Base-by-base conservation (phyloP, 2,329 filamentous ascomycete genomes). In the Hymenoscyphus scutula region DNA sequence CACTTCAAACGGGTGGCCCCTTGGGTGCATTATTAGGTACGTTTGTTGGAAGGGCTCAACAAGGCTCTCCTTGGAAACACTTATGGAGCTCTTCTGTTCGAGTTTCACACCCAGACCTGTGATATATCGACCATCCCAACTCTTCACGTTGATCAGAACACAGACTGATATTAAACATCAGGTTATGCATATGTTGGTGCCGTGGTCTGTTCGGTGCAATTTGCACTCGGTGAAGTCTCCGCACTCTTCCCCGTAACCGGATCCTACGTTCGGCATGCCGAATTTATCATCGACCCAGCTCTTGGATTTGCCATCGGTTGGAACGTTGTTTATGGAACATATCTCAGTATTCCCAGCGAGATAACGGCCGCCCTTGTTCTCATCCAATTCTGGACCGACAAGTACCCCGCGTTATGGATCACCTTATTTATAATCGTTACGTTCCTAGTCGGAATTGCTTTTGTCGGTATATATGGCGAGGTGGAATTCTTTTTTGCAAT, bases 361-460 rank as follows among this genome's bases (percentile, higher is more conserved):
- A 86, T 89, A 62, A 82, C 83, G 0, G 86, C 86, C 11, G 83
- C 85, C 19, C 82, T 83, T 53, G 83, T 88, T 1, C 76, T 89
- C 25, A 85, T 89, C 64, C 77, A 85, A 67, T 88, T 82, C 69
- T 89, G 86, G 86, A 82, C 83, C 3, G 82, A 86, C 64, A 77
- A 86, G 65, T 80, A 79, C 68, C 77, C 80, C 1, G 76, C 67
- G 1, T 64, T 77, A 10, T 79, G 75, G 74, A 76, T 78, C 19
- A 73, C 74, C 0, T 62, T 77, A 7, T 77, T 78, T 51, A 75
- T 76, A 3, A 23, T 72, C 3, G 30, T 77, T 6, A 75, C 75
- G 57, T 65, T 78, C 19, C 41, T 72, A 1, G 73, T 76, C 0
- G 73, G 73, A 1, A 69, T 78, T 15, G 64, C 73, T 1, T 76